Base-by-base conservation (phyloP, 768 basidiomycete genomes). In the Agaricus subrufescens region DNA sequence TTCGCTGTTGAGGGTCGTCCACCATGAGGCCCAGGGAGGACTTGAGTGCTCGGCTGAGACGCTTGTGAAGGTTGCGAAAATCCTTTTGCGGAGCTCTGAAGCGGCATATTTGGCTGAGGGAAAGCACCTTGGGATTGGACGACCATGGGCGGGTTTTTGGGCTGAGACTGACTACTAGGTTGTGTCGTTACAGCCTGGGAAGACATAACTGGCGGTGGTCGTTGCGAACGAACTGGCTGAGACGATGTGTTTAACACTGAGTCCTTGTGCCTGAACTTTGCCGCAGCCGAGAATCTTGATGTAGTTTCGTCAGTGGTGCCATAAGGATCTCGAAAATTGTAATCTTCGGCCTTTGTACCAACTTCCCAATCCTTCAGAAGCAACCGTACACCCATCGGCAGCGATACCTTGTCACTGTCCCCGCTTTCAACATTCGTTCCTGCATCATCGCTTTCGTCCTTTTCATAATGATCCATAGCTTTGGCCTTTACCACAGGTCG, bases 291-390 rank as follows among this genome's bases (percentile, higher is more conserved):
- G 26, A 40, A 44, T 4, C 51, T 3, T 31, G 27, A 10, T 7
- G 31, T 43, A 34, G 45, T 3, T 15, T 65, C 68, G n/a, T 59
- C 57, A n/a, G 62, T 60, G 5, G 58, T 65, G 45, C 72, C 73
- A 63, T 87, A 89, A 1, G 81, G 80, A 60, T 89, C 84, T 9
- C 59, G 65, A 62, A 83, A 87, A 2, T 64, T 61, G 60, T 82
- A 86, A 5, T 75, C 64, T 2, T 72, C 67, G 3, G 82, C 80
- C 66, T 83, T 72, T 2, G 70, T 60, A 11, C 85, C 83, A 25
- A 81, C 58, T 49, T 81, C 75, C 90, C 90, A 92, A 43, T 87
- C 86, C 54, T 79, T 76, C 54, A 92, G 67, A 40, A 92, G 73
- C 23, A 85, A 72, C 29, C 85, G 76, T 9, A 86, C 83, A 2